Conservation (phyloP, 2,329 filamentous ascomycete genomes). For the Zymoseptoria tritici region DNA sequence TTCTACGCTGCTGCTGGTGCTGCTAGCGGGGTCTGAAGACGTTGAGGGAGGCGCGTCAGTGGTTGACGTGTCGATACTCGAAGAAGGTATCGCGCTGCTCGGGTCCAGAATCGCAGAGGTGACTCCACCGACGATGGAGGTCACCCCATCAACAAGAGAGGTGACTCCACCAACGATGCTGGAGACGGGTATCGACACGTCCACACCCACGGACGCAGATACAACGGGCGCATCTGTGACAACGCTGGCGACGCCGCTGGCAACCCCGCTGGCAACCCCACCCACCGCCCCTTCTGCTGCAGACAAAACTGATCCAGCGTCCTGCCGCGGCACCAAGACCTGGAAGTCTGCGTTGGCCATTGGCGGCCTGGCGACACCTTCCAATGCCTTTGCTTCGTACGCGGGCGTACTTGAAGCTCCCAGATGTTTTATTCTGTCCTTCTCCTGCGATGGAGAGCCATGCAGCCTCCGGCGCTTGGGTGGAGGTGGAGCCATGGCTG, state of each 20-base stretch:
- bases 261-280: background rate
- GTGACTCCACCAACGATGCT: background rate
- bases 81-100: background rate
- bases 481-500: conserved; percentile 23
- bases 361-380: conserved; percentile 11
- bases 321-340: conserved; percentile 18
- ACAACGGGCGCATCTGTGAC: background rate
- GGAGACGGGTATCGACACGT: background rate
- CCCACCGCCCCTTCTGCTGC: background rate
- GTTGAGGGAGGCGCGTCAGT: background rate
- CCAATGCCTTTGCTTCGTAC: background rate
- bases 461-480: conserved; percentile 19
- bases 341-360: conserved; percentile 12
- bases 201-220: background rate
- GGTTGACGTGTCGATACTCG: background rate
- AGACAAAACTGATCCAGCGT: conserved; percentile 4
- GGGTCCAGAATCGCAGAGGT: background rate
- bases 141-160: background rate
- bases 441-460: background rate
- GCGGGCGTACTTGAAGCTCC: background rate
- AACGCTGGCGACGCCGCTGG: background rate
- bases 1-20: background rate
- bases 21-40: background rate
- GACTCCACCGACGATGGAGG: background rate
- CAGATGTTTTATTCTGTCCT: background rate